Evolutionary conservation across 805 yeast genomes (phyloP), one percentile per base, ranked within the genome.

Genomic region (Candida fluviatilis): DNA sequence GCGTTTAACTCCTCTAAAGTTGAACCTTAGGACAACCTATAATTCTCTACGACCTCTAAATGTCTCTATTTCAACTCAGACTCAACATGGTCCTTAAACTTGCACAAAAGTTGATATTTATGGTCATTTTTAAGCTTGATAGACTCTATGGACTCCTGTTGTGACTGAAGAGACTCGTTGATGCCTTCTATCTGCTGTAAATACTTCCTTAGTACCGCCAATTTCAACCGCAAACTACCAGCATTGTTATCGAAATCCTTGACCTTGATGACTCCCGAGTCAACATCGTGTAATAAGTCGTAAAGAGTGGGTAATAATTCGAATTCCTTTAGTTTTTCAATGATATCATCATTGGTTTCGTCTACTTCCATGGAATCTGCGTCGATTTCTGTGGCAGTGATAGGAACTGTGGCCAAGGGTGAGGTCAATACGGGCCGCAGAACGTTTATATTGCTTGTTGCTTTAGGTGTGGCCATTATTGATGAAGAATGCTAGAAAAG

Each of bases 191-290:
- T 54, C 30, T 59, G 60, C 39, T 54, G 62, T n/a, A 67, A 48
- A 27, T 45, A 43, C 48, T 53, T 61, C 29, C 52, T 52, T 7
- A 65, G 41, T 18, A 49, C 57, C 36, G 49, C 47, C 31, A 66
- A 41, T 45, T 66, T 63, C 43, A 66, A 55, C 32, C 72, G 56
- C 31, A 64, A 52, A 31, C 62, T 55, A 11, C 73, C 73, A 4
- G 66, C 58, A 38, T 63, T 57, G 48, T 64, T 66, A 41, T 65
- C 70, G 41, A 68, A 66, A 41, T 68, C 72, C 39, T 65, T 63
- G 6, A 68, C 60, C 58, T 58, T 65, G 13, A 64, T 42, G 16
- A 47, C 53, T n/a, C 70, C 72, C 7, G 49, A 46, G 23, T 60
- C 58, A 23, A 68, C 50, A 30, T 59, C 60, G 37, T 62, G 66